phyloP scores from a whole-genome alignment of 1,284 basidiomycete species.

The Cryptococcus jaspeensis region DNA sequence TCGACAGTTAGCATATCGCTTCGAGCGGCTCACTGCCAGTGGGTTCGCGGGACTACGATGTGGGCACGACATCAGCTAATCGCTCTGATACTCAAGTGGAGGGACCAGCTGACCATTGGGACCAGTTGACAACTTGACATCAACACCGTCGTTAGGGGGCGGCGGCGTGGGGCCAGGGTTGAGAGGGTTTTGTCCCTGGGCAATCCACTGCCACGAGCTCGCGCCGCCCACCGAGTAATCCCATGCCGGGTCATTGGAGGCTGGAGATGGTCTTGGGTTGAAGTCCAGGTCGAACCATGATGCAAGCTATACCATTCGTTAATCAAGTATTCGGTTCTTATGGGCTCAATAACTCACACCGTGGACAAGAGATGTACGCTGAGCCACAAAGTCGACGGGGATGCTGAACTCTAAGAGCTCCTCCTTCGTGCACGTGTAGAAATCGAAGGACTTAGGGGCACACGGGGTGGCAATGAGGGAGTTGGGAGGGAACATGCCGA shows the following conservation, averaged over 20 bases:
- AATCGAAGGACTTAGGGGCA: slow-evolving; percentile 48
- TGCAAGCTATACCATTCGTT: slow-evolving; percentile 33
- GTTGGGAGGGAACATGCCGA: slow-evolving; percentile 51
- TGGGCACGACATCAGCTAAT: slow-evolving; percentile 3
- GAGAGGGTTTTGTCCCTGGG: slow-evolving; percentile 34
- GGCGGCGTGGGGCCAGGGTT: slow-evolving; percentile 44
- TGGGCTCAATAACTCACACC: slow-evolving; percentile 31
- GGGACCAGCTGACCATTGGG: slow-evolving; percentile 43
- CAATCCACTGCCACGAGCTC: slow-evolving; percentile 37
- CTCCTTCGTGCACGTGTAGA: slow-evolving; percentile 44
- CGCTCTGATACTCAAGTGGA: no score
- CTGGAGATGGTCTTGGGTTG: slow-evolving; percentile 22
- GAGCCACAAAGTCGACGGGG: slow-evolving; percentile 44
- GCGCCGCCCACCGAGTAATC: slow-evolving; percentile 29
- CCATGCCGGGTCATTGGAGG: slow-evolving; percentile 27
- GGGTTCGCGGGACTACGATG: slow-evolving; percentile 43
- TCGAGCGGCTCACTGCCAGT: slow-evolving; percentile 45
- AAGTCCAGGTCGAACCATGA: slow-evolving; percentile 52
- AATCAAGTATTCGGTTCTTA: neutral
- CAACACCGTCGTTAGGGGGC: slow-evolving; percentile 39
- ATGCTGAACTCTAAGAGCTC: slow-evolving; percentile 49
- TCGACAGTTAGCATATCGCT: neutral
- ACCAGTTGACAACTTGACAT: slow-evolving; percentile 47
- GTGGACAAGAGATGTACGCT: slow-evolving; percentile 47
- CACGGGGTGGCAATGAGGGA: slow-evolving; percentile 41